These are phyloP conservation scores for Linum usitatissimum DNA, from an alignment of 345 rosid genomes.

Conservation along the genomic window DNA sequence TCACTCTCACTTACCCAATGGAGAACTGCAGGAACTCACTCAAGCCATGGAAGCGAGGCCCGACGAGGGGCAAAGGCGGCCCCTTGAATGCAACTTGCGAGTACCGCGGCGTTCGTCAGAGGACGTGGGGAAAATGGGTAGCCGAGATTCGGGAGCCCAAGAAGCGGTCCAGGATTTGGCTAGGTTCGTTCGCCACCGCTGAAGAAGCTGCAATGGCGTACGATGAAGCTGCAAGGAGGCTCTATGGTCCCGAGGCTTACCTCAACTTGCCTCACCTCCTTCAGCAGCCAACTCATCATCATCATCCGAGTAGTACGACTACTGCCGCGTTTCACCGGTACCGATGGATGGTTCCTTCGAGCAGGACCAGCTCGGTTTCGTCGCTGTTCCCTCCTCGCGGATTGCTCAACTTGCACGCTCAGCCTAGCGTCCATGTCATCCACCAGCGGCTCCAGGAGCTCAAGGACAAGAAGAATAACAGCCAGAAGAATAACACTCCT, in stretches of 20 bases:
- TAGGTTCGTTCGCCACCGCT: slow-evolving; percentile 79
- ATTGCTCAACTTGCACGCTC: slow-evolving; percentile 72
- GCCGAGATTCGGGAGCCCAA: slow-evolving; percentile 95
- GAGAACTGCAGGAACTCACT: slow-evolving; percentile 38
- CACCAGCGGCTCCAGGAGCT: slow-evolving; percentile 87
- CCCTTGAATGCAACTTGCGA: slow-evolving; percentile 78
- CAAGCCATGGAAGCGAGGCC: slow-evolving; percentile 91
- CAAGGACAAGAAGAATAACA: slow-evolving; percentile 32
- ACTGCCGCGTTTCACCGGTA: slow-evolving; percentile 15
- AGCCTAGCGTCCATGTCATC: slow-evolving; percentile 75
- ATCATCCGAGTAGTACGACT: neutral
- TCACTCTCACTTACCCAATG: slow-evolving; percentile 12
- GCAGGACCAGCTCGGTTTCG: slow-evolving; percentile 51
- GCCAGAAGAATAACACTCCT: slow-evolving; percentile 16
- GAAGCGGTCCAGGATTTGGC: slow-evolving; percentile 79
- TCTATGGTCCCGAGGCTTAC: slow-evolving; percentile 75
- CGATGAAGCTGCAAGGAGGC: slow-evolving; percentile 64
- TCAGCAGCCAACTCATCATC: slow-evolving; percentile 14
- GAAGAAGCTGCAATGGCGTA: slow-evolving; percentile 98
- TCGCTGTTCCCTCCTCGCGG: slow-evolving; percentile 70
- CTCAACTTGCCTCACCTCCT: slow-evolving; percentile 80
- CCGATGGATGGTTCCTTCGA: slow-evolving; percentile 68
- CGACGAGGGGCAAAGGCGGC: slow-evolving; percentile 87
- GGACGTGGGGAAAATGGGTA: slow-evolving; percentile 99
- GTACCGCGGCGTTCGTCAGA: slow-evolving; percentile 79